These are phyloP conservation scores for Acanthamoeba castellanii DNA, from an alignment of 208 protist species.

Conservation along the genomic window DNA sequence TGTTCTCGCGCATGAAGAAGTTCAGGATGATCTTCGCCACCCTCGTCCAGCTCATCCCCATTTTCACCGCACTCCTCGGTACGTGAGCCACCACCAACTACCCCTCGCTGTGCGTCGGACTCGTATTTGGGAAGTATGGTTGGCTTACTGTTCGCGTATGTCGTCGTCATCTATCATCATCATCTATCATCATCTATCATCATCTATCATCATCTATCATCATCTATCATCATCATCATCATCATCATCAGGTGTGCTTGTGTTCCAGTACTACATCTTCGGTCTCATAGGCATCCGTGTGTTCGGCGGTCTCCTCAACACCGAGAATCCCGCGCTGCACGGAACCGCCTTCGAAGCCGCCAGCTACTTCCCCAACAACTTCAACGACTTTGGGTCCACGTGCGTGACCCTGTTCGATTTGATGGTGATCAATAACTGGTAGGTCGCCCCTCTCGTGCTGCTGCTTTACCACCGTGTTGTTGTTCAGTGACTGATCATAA, in stretches of 20 bases:
- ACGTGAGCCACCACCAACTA: neutral
- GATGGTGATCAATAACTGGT: slow-evolving; percentile 65
- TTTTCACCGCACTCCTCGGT: slow-evolving; percentile 29
- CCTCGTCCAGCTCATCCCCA: slow-evolving; percentile 45
- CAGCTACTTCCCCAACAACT: slow-evolving; percentile 52
- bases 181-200: too few species aligned
- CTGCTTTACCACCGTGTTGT: neutral
- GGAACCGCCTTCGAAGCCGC: slow-evolving; percentile 21
- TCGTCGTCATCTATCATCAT: too few species aligned
- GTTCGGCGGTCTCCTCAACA: slow-evolving; percentile 36
- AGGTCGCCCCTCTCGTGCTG: too few species aligned
- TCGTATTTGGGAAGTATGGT: too few species aligned
- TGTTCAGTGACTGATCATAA: neutral
- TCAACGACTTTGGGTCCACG: slow-evolving; percentile 52
- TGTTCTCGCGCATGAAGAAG: slow-evolving; percentile 59
- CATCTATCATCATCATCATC: too few species aligned
- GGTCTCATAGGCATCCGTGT: slow-evolving; percentile 14
- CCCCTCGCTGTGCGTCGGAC: too few species aligned
- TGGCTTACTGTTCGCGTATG: too few species aligned
- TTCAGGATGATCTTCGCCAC: slow-evolving; percentile 60
- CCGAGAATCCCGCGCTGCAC: slow-evolving; percentile 32
- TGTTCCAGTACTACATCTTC: slow-evolving; percentile 57
- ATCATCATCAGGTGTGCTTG: neutral
- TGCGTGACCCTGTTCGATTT: slow-evolving; percentile 41
- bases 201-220: too few species aligned